Evolutionary conservation across 805 yeast species (phyloP).

Genomic region (Hemisphaericaspora nanyangensis): DNA sequence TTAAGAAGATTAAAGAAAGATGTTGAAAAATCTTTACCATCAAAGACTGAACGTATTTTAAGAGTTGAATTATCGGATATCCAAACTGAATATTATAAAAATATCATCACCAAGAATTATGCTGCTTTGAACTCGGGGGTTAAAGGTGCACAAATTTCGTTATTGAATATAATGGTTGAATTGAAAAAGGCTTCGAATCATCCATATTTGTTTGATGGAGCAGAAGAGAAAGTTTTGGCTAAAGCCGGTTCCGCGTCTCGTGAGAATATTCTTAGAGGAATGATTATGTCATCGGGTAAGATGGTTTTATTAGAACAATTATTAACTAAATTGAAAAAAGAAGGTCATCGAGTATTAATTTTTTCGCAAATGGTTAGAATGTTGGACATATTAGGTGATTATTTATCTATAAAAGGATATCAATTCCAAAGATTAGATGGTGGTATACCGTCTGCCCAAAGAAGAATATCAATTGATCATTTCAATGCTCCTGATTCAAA

Average conservation of each 20-base stretch:
- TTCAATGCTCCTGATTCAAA: slow-evolving; percentile 90
- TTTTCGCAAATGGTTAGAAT: slow-evolving; percentile 97
- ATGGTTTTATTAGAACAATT: slow-evolving; percentile 94
- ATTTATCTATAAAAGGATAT: slow-evolving; percentile 79
- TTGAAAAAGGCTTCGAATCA: slow-evolving; percentile 96
- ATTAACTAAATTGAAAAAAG: slow-evolving; percentile 76
- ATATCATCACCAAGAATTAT: slow-evolving; percentile 88
- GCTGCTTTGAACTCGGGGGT: slow-evolving; percentile 85
- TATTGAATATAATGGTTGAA: slow-evolving; percentile 91
- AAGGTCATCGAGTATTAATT: slow-evolving; percentile 93
- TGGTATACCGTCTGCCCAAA: slow-evolving; percentile 89
- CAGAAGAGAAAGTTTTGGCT: slow-evolving; percentile 75
- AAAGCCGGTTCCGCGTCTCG: slow-evolving; percentile 60
- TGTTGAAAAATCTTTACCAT: slow-evolving; percentile 94
- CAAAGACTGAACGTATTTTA: slow-evolving; percentile 91
- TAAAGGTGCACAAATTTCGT: slow-evolving; percentile 69
- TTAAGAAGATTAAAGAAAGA: slow-evolving; percentile 92
- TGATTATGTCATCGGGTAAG: slow-evolving; percentile 97
- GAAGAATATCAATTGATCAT: slow-evolving; percentile 94
- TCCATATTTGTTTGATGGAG: slow-evolving; percentile 91
- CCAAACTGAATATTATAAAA: slow-evolving; percentile 93
- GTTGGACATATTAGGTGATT: slow-evolving; percentile 92
- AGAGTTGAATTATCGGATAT: slow-evolving; percentile 93
- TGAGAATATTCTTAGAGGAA: slow-evolving; percentile 80
- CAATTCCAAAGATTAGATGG: slow-evolving; percentile 94